Percentiles rank a stretch among this genome's conserved stretches.
Evolutionary conservation across 176 grass and related monocot genomes (phyloP).

Genomic region (Phoenix dactylifera): DNA sequence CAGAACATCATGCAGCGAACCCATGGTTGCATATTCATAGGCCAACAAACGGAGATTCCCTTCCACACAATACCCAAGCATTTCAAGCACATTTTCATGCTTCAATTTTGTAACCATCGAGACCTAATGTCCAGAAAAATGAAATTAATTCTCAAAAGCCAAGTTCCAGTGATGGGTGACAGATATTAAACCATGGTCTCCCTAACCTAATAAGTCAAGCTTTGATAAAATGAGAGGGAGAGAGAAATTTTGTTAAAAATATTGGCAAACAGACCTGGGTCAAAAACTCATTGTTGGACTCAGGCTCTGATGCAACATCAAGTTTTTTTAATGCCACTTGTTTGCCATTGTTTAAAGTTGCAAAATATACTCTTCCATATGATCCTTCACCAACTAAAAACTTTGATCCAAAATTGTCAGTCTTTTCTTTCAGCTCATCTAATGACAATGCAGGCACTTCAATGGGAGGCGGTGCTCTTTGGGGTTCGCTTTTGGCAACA

Average conservation of each 20-base stretch:
- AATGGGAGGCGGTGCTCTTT: slow-evolving; percentile 32
- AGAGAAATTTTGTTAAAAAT: too few relatives aligned
- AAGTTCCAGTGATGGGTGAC: not conserved
- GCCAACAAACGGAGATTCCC: slow-evolving; percentile 66
- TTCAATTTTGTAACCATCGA: slow-evolving; percentile 70
- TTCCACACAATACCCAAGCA: slow-evolving; percentile 79
- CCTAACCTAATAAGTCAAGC: too few relatives aligned
- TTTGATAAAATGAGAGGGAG: too few relatives aligned
- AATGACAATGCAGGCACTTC: slow-evolving; percentile 58
- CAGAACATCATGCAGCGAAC: slow-evolving; percentile 79
- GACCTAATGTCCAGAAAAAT: slow-evolving; percentile 37
- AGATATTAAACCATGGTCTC: too few relatives aligned
- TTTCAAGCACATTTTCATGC: slow-evolving; percentile 71
- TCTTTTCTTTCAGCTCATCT: slow-evolving; percentile 67
- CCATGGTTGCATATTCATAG: slow-evolving; percentile 89
- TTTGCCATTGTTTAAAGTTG: slow-evolving; percentile 45
- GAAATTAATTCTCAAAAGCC: not conserved
- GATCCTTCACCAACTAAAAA: slow-evolving; percentile 83
- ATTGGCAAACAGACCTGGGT: slow-evolving; percentile 45
- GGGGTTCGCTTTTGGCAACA: slow-evolving; percentile 38
- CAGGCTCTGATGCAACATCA: slow-evolving; percentile 54
- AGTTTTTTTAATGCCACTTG: slow-evolving; percentile 82
- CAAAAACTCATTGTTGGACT: slow-evolving; percentile 51
- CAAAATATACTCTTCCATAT: slow-evolving; percentile 82
- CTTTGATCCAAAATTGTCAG: slow-evolving; percentile 66